These are phyloP conservation scores for Cryptococcus neoformans DNA, from an alignment of 1,284 basidiomycete species.

Conservation along the genomic window DNA sequence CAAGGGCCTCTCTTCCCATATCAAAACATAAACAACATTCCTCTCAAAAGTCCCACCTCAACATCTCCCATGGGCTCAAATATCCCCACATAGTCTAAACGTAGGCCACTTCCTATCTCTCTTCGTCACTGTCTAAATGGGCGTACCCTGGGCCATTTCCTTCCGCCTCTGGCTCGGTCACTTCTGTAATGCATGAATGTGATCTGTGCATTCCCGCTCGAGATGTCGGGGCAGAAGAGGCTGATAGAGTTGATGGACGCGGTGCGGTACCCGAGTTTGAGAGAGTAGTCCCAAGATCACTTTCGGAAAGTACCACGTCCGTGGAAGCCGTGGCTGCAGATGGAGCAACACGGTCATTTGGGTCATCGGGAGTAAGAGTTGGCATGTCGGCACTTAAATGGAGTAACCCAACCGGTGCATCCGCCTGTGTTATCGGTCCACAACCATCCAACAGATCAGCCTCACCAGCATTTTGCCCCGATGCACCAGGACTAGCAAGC, in stretches of 20 bases:
- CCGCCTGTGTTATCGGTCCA: neutral
- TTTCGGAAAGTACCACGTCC: slow-evolving; percentile 9
- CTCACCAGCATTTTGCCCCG: neutral
- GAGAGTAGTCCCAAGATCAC: slow-evolving; percentile 3
- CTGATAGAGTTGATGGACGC: slow-evolving; percentile 1
- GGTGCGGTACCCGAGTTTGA: too few species aligned
- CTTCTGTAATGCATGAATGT: neutral
- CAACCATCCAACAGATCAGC: neutral
- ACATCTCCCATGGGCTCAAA: too few species aligned
- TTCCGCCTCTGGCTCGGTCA: neutral
- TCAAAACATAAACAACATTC: too few species aligned
- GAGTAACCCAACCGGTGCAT: slow-evolving; percentile 13
- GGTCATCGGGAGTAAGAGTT: slow-evolving; percentile 8
- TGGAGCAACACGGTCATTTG: neutral
- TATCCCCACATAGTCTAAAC: too few species aligned
- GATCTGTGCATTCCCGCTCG: neutral
- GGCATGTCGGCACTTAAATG: slow-evolving; percentile 34
- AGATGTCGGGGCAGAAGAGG: neutral
- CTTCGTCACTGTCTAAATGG: slow-evolving; percentile 24
- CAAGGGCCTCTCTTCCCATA: too few species aligned
- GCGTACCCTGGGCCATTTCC: slow-evolving; percentile 11
- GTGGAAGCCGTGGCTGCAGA: neutral
- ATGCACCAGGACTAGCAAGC: slow-evolving; percentile 14
- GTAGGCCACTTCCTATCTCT: neutral
- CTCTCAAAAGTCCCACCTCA: too few species aligned